These are phyloP conservation scores for Coriaria nepalensis DNA, from an alignment of 306 rosid species.

Conservation along the genomic window DNA sequence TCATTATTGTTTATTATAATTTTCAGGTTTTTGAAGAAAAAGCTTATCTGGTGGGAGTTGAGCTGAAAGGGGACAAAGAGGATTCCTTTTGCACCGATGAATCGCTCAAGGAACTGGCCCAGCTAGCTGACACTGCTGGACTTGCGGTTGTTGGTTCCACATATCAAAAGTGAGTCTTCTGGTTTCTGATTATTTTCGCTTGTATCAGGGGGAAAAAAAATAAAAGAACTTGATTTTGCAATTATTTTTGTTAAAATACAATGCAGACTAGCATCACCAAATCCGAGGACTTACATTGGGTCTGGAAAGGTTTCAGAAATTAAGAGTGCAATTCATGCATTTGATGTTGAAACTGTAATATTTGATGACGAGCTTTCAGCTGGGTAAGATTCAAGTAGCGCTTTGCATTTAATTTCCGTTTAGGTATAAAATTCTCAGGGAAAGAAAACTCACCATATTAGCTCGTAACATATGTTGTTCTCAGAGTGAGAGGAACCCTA, in stretches of 20 bases:
- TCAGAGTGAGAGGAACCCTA: too few species aligned
- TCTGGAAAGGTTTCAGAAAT: conserved; percentile 93
- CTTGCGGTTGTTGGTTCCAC: conserved; percentile 76
- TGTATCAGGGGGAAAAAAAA: too few species aligned
- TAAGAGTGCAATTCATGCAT: conserved; percentile 68
- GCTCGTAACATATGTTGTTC: too few species aligned
- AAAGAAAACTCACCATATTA: too few species aligned
- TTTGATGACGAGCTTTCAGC: conserved; percentile 96
- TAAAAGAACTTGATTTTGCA: too few species aligned
- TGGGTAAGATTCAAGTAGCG: conserved; percentile 34
- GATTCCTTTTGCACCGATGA: conserved; percentile 56
- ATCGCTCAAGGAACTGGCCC: conserved; percentile 65
- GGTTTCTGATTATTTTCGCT: too few species aligned
- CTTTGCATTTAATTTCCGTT: too few species aligned
- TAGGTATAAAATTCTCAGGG: too few species aligned
- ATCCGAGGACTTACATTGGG: conserved; percentile 90
- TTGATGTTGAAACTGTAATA: conserved; percentile 72
- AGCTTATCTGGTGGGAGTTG: conserved; percentile 77
- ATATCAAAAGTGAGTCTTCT: conserved; percentile 44
- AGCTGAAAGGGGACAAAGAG: conserved; percentile 41
- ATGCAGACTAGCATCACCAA: conserved; percentile 64
- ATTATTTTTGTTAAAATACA: conserved; percentile 2
- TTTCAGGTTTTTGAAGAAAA: conserved; percentile 73
- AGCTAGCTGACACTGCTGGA: conserved; percentile 94
- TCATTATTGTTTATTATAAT: too few species aligned